Evolutionary conservation across 2,329 filamentous ascomycete species (phyloP).

Genomic region (Talaromyces sp.): DNA sequence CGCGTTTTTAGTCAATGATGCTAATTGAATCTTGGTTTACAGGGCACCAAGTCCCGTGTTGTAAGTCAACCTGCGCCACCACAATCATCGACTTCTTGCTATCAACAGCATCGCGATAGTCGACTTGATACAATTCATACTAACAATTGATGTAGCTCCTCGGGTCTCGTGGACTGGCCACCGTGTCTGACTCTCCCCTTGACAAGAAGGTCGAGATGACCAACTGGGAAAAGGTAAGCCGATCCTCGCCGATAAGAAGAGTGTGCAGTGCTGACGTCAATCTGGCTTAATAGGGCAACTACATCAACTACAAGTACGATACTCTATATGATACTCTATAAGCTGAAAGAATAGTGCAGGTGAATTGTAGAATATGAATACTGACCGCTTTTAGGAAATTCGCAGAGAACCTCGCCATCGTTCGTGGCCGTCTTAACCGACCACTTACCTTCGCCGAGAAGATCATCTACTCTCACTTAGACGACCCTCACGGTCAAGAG

Average conservation of each 20-base stretch:
- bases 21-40: slow-evolving; percentile 14
- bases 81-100: neutral
- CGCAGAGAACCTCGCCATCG: slow-evolving; percentile 92
- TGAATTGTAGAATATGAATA: neutral
- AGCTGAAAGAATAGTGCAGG: neutral
- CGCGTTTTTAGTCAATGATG: neutral
- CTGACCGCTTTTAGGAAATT: slow-evolving; percentile 69
- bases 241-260: neutral
- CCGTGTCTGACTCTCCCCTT: slow-evolving; percentile 79
- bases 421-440: slow-evolving; percentile 83
- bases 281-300: slow-evolving; percentile 62
- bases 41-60: slow-evolving; percentile 49
- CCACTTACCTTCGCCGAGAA: slow-evolving; percentile 96
- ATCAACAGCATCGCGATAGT: neutral
- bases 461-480: slow-evolving; percentile 97
- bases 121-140: neutral
- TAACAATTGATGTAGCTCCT: slow-evolving; percentile 54
- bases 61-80: slow-evolving; percentile 35
- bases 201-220: slow-evolving; percentile 97
- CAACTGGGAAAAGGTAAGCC: slow-evolving; percentile 76
- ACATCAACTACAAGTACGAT: slow-evolving; percentile 84
- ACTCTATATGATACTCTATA: no score
- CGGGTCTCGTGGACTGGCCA: slow-evolving; percentile 71
- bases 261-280: slow-evolving; percentile 28
- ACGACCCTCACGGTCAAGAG: slow-evolving; percentile 93